Evolutionary conservation across 2,329 filamentous ascomycete genomes (phyloP).

Genomic region (Nigrospora sphaerica): DNA sequence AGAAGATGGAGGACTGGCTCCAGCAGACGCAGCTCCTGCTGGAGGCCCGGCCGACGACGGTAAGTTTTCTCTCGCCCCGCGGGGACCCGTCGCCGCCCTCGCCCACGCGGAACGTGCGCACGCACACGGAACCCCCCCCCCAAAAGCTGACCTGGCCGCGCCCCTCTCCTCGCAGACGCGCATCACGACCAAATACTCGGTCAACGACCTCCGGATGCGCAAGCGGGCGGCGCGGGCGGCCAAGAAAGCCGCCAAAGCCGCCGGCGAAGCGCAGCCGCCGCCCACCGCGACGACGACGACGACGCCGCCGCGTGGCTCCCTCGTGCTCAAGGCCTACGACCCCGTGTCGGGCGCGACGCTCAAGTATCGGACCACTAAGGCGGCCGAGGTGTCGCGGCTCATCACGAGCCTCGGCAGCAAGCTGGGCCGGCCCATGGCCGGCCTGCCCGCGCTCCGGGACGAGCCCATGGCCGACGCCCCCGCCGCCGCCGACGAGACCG

Average conservation of each 20-base stretch:
- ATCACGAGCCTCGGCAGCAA: conserved; percentile 64
- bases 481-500: conserved; percentile 16
- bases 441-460: conserved; percentile 35
- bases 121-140: neutral
- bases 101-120: too few species aligned
- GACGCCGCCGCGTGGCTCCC: conserved; percentile 52
- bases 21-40: conserved; percentile 80
- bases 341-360: conserved; percentile 72
- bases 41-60: conserved; percentile 76
- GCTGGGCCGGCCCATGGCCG: conserved; percentile 64
- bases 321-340: conserved; percentile 87
- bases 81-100: neutral
- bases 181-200: conserved; percentile 88
- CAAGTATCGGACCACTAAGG: conserved; percentile 89
- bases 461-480: conserved; percentile 34
- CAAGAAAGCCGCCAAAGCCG: conserved; percentile 18
- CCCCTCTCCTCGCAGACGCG: conserved; percentile 53
- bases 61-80: conserved; percentile 36
- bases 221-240: conserved; percentile 1
- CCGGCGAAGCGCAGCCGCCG: conserved; percentile 16
- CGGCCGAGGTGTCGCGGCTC: conserved; percentile 79
- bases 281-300: conserved; percentile 17
- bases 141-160: conserved; percentile 6
- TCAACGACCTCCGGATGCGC: conserved; percentile 25
- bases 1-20: conserved; percentile 84